phyloP scores from a whole-genome alignment of 495 filamentous ascomycete genomes.

The Daldinia caldariorum region DNA sequence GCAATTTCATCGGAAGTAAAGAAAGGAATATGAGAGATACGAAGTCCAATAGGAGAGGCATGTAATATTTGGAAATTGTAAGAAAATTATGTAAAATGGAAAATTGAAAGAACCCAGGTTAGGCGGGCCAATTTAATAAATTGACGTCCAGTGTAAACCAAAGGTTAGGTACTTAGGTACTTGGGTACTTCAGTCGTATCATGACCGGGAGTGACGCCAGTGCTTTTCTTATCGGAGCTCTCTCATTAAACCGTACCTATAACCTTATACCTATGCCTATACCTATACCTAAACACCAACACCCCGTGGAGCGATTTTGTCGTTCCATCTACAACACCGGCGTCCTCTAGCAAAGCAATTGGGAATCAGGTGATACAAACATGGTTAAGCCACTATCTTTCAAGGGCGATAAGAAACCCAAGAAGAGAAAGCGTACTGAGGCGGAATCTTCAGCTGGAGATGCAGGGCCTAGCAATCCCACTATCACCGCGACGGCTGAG shows the following conservation, averaged over 20 bases:
- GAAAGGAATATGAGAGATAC: neutral
- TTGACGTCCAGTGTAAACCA: too few species aligned
- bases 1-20: neutral
- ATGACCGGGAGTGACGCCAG: constrained; percentile 18
- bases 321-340: neutral
- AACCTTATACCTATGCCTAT: too few species aligned
- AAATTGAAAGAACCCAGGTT: neutral
- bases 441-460: constrained; percentile 50
- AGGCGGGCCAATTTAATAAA: neutral
- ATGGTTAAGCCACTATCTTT: constrained; percentile 89
- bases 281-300: too few species aligned
- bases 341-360: neutral
- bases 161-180: neutral
- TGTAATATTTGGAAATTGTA: neutral
- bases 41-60: neutral
- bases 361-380: neutral
- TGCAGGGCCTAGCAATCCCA: constrained; percentile 52
- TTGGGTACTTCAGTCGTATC: neutral
- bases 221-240: constrained; percentile 27
- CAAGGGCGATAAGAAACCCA: constrained; percentile 96
- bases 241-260: neutral
- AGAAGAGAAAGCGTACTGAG: constrained; percentile 81
- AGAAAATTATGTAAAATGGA: neutral
- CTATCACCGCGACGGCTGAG: constrained; percentile 49
- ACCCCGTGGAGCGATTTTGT: neutral